A percentile compares a stretch with the other conserved stretches of the same genome.
Conservation (phyloP, 805 yeast genomes). For the Lipomyces chichibuensis region DNA sequence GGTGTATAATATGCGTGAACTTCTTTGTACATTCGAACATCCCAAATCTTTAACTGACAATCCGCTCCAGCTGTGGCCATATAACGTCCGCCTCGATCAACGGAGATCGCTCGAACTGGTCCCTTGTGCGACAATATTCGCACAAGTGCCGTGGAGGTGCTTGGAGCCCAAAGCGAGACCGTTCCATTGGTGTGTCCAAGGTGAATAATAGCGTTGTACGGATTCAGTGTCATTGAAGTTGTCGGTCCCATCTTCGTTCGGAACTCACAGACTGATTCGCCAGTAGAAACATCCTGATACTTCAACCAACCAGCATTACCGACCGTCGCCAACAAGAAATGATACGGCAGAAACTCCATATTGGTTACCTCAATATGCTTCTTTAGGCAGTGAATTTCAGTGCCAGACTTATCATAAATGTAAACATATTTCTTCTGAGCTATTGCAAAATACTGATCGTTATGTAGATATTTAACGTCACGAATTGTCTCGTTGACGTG, state of each 20-base stretch:
- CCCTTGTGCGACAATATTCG: constrained; percentile 82
- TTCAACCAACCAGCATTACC: constrained; percentile 88
- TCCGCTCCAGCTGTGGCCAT: constrained; percentile 95
- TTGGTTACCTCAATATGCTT: constrained; percentile 85
- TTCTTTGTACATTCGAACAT: constrained; percentile 78
- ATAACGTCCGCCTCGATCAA: constrained; percentile 89
- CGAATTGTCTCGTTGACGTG: constrained; percentile 86
- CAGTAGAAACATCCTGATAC: constrained; percentile 95
- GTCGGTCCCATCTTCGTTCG: constrained; percentile 92
- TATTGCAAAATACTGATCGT: constrained; percentile 91
- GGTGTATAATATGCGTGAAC: constrained; percentile 67
- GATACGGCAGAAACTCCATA: constrained; percentile 90
- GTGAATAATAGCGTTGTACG: constrained; percentile 94
- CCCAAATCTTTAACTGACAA: constrained; percentile 86
- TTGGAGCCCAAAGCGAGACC: constrained; percentile 92
- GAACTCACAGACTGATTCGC: constrained; percentile 77
- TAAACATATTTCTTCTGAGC: constrained; percentile 95
- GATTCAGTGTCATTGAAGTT: constrained; percentile 83
- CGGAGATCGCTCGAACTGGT: constrained; percentile 80
- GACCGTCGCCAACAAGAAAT: constrained; percentile 80
- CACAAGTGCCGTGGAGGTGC: constrained; percentile 80
- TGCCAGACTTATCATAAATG: constrained; percentile 87
- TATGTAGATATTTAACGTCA: constrained; percentile 87
- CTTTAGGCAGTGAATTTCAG: constrained; percentile 86
- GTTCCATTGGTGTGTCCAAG: constrained; percentile 92